Base-by-base conservation (phyloP, 371 early-diverging fungal genomes). In the Hamiltosporidium magnivora region DNA sequence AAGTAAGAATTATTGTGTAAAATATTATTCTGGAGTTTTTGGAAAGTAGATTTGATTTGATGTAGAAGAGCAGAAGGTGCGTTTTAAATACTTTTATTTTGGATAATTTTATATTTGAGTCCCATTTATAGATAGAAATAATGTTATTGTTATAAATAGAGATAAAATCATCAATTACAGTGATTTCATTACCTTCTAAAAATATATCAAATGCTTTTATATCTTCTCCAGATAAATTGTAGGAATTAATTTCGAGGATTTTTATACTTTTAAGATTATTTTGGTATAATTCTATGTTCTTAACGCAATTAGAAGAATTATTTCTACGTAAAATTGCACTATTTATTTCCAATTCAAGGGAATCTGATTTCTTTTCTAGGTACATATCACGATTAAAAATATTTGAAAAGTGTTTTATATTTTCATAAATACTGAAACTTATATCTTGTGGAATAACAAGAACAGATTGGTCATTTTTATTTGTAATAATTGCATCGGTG, bases 1-100 rank as follows among this genome's bases (percentile, higher is more conserved):
- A 4, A 63, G n/a, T 40, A 2, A 63, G 39, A 46, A 66, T 6
- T 12, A 66, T 44, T n/a, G 25, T 66, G 38, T 66, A 66, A 9
- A 66, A 58, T 3, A 66, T 14, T 14, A 54, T 44, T 8, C 39
- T 62, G 12, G 14, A n/a, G 9, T 62, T 62, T 62, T 44, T 12
- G 3, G 4, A 38, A 8, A 62, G 14, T 6, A 36, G 25, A 8
- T 36, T 38, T 25, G n/a, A 44, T 66, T 9, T 66, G 41, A 38
- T 42, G 41, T 58, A n/a, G 49, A 66, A 66, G 3, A 66, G n/a
- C 11, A 66, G 6, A 1, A 66, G 44, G 58, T 66, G 54, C 0
- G 41, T 6, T 49, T 41, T 43, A n/a, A 66, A 44, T 49, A 40
- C 12, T 56, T 59, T 56, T 43, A 54, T 54, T 58, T 42, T 11